phyloP scores from a whole-genome alignment of 228 moss, liverwort and hornwort species.

The Sphagnum fallax region DNA sequence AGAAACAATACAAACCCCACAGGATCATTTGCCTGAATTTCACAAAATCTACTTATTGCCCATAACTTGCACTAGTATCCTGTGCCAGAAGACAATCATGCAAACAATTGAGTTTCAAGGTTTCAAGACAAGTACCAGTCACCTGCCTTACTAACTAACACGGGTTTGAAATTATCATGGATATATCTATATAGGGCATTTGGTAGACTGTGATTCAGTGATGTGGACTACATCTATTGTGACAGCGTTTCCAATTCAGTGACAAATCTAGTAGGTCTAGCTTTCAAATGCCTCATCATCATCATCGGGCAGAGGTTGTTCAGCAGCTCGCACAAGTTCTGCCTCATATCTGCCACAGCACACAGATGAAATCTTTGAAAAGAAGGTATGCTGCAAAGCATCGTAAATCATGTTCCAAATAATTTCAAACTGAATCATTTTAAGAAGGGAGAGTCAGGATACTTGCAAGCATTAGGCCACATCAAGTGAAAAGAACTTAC shows the following conservation, averaged over 20 bases:
- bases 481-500: constrained; percentile 5
- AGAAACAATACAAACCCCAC: too few species aligned
- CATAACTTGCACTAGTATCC: too few species aligned
- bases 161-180: neutral
- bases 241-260: neutral
- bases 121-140: too few species aligned
- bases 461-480: too few species aligned
- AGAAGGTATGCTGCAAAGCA: too few species aligned
- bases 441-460: too few species aligned
- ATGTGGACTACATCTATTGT: neutral
- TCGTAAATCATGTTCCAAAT: too few species aligned
- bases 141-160: neutral
- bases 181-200: neutral
- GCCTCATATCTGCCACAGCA: neutral
- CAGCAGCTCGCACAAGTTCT: neutral
- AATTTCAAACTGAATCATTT: too few species aligned
- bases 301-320: neutral
- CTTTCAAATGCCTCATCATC: neutral
- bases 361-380: neutral
- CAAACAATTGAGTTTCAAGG: too few species aligned
- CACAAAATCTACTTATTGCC: too few species aligned
- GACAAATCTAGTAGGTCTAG: neutral
- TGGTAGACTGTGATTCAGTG: neutral
- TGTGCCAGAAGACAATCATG: too few species aligned
- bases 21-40: too few species aligned